phyloP scores from a whole-genome alignment of 192 early-diverging fungal genomes.

The Backusella circina region DNA sequence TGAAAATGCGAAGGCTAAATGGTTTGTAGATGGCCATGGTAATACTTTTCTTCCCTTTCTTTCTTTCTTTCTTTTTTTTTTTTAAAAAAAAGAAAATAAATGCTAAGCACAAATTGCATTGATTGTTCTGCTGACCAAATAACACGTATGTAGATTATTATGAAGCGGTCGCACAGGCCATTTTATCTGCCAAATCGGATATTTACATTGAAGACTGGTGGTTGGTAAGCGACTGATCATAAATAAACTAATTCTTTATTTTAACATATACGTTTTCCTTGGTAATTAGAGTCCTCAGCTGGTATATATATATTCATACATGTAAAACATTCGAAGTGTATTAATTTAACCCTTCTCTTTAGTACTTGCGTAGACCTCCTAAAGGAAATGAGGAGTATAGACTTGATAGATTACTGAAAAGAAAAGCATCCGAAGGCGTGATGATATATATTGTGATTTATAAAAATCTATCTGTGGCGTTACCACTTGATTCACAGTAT shows the following conservation, averaged over 20 bases:
- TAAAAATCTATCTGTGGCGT: slow-evolving; percentile 73
- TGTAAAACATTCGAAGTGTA: neutral
- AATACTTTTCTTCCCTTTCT: slow-evolving; percentile 35
- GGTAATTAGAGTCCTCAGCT: slow-evolving; percentile 13
- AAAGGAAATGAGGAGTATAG: slow-evolving; percentile 74
- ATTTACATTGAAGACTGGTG: slow-evolving; percentile 88
- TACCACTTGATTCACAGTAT: slow-evolving; percentile 68
- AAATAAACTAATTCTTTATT: neutral
- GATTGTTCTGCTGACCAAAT: neutral
- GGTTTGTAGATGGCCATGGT: slow-evolving; percentile 82
- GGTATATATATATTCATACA: neutral
- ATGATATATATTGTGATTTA: slow-evolving; percentile 83
- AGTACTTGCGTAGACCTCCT: slow-evolving; percentile 74
- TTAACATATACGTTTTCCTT: neutral
- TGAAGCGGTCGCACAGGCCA: slow-evolving; percentile 72
- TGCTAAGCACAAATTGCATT: neutral
- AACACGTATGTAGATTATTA: slow-evolving; percentile 57
- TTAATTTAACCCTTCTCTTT: neutral
- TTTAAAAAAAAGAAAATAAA: neutral
- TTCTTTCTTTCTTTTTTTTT: too few relatives aligned
- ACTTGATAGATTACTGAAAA: slow-evolving; percentile 68
- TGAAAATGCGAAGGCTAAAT: slow-evolving; percentile 60
- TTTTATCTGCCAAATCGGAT: slow-evolving; percentile 64
- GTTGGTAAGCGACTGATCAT: slow-evolving; percentile 42
- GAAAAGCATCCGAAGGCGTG: slow-evolving; percentile 80